A percentile compares a stretch with the other conserved stretches of the same genome.
Conservation (phyloP, 257 asterid species). For the Solanum pinnatisectum region DNA sequence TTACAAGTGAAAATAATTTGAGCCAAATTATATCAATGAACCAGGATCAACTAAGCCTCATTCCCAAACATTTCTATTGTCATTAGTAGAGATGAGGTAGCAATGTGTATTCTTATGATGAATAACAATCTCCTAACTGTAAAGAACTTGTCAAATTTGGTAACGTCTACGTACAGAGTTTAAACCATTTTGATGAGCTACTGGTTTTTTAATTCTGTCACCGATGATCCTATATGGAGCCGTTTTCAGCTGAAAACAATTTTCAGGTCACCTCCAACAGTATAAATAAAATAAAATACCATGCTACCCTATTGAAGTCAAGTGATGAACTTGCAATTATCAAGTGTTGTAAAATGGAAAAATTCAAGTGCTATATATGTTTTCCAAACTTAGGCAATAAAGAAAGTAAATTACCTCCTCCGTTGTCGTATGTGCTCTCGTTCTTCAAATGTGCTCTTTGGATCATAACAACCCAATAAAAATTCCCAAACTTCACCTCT, state of each 20-base stretch:
- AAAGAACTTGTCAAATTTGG: neutral
- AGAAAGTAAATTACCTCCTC: slow-evolving; percentile 47
- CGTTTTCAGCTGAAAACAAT: neutral
- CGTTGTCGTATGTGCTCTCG: slow-evolving; percentile 59
- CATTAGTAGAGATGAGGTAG: neutral
- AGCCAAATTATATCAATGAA: neutral
- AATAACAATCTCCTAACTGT: neutral
- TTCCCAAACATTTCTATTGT: neutral
- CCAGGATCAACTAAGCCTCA: neutral
- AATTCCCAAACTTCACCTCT: slow-evolving; percentile 99
- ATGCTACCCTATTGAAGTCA: neutral
- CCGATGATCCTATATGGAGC: neutral
- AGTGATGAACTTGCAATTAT: neutral
- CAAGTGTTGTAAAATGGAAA: neutral
- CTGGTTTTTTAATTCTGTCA: neutral
- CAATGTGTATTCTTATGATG: neutral
- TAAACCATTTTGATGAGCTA: neutral
- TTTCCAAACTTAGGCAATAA: neutral
- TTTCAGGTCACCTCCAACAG: neutral
- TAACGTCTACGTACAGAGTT: neutral
- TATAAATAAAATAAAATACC: neutral
- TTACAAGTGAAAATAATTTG: neutral
- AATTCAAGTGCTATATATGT: neutral
- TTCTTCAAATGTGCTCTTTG: slow-evolving; percentile 78
- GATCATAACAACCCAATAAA: slow-evolving; percentile 84